These are phyloP conservation scores for Proliferodiscus dingleyae DNA, from an alignment of 2,329 filamentous ascomycete species.

Conservation along the genomic window DNA sequence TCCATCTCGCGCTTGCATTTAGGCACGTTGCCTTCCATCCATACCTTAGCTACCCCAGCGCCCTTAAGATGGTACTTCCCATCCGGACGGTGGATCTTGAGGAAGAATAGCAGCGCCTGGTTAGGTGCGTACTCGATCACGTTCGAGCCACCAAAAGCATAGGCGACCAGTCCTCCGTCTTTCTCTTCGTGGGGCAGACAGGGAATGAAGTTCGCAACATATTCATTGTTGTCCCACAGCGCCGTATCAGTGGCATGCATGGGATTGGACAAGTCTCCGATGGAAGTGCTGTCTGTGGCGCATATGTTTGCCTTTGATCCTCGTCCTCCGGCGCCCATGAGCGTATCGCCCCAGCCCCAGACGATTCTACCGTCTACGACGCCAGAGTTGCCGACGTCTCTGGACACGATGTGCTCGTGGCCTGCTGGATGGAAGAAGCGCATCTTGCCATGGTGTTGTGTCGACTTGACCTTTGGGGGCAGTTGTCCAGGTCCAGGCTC, in stretches of 20 bases:
- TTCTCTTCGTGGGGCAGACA: constrained; percentile 3
- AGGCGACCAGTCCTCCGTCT: constrained; percentile 1
- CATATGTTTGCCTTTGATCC: constrained; percentile 6
- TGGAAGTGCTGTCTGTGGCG: constrained; percentile 5
- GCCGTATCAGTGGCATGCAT: constrained; percentile 5
- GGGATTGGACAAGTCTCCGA: constrained; percentile 1
- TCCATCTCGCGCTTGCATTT: constrained; percentile 3
- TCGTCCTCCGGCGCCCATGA: constrained; percentile 4
- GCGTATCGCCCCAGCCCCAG: constrained; percentile 8
- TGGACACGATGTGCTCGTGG: constrained; percentile 5
- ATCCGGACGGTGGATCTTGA: constrained; percentile 5
- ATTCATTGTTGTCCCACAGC: constrained; percentile 8
- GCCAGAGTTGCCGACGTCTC: constrained; percentile 5
- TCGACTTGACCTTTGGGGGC: constrained; percentile 1
- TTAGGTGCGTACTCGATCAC: constrained; percentile 6
- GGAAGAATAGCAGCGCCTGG: constrained; percentile 4
- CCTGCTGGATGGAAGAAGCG: constrained; percentile 3
- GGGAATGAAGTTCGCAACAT: constrained; percentile 6
- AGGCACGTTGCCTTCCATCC: constrained; percentile 3
- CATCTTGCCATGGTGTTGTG: constrained; percentile 6
- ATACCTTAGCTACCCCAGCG: constrained; percentile 1
- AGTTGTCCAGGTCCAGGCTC: background rate
- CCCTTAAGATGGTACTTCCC: constrained; percentile 5
- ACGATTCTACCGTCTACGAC: constrained; percentile 3
- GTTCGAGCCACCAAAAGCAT: constrained; percentile 6